Evolutionary conservation across 2,329 filamentous ascomycete species (phyloP).

Genomic region (Herpotrichia juniperi): DNA sequence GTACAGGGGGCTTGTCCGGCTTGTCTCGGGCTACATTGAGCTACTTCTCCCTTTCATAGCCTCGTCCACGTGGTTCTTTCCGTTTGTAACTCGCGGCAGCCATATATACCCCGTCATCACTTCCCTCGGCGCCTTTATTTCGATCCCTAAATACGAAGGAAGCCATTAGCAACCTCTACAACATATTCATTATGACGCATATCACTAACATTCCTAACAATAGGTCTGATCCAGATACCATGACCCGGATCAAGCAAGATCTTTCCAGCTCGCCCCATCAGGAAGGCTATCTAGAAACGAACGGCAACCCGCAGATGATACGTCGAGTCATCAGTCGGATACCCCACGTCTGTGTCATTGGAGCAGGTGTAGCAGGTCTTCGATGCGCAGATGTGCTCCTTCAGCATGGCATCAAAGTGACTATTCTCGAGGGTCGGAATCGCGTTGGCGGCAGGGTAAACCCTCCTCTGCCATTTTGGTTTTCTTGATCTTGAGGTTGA

Average conservation of each 20-base stretch:
- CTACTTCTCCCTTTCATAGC: not conserved
- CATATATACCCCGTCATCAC: not conserved
- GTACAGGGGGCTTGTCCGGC: conserved; percentile 1
- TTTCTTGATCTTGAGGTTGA: conserved; percentile 9
- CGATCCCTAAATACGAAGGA: not conserved
- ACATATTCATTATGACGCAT: conserved; percentile 21
- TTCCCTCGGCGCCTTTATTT: not conserved
- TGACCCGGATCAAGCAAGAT: conserved; percentile 43
- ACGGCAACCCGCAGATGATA: conserved; percentile 31
- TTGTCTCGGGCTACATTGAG: conserved; percentile 2
- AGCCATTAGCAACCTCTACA: not conserved
- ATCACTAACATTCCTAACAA: conserved; percentile 34
- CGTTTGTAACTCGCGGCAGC: not conserved
- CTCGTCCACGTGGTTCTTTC: not conserved
- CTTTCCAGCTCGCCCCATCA: conserved; percentile 37
- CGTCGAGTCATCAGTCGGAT: conserved; percentile 40
- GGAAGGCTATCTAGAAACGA: conserved; percentile 22
- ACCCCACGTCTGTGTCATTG: conserved; percentile 70
- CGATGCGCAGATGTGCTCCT: conserved; percentile 72
- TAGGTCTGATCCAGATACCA: conserved; percentile 20
- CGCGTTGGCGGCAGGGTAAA: conserved; percentile 69
- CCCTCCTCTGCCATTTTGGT: conserved; percentile 20
- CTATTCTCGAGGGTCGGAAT: conserved; percentile 71
- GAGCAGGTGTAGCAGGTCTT: conserved; percentile 73
- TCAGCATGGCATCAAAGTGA: conserved; percentile 69